A percentile compares a stretch with the other conserved stretches of the same genome.
These are phyloP conservation scores for Malbranchea zuffiana DNA, from an alignment of 2,329 filamentous ascomycete genomes.

Conservation along the genomic window DNA sequence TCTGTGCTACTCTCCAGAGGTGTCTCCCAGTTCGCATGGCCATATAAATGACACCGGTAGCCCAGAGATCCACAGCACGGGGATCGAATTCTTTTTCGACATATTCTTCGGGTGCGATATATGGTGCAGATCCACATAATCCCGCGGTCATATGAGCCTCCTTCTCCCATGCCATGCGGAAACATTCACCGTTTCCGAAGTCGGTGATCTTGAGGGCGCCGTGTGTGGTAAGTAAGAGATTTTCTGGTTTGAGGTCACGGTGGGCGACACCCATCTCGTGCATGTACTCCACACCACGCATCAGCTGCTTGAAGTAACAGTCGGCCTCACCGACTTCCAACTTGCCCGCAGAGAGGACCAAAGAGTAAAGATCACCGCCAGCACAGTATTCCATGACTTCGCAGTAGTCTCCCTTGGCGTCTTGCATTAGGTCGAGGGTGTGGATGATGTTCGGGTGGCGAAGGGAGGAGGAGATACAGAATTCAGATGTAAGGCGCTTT, in stretches of 20 bases:
- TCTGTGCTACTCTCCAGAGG: constrained; percentile 92
- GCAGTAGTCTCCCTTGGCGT: constrained; percentile 94
- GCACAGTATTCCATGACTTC: constrained; percentile 99
- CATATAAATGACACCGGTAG: constrained; percentile 98
- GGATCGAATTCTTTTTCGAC: constrained; percentile 92
- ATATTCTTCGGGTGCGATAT: constrained; percentile 96
- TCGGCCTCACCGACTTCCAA: constrained; percentile 83
- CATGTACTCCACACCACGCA: constrained; percentile 98
- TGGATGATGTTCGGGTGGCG: constrained; percentile 97
- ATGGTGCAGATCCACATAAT: constrained; percentile 89
- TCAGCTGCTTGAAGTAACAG: constrained; percentile 98
- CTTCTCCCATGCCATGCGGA: constrained; percentile 98
- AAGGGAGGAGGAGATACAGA: constrained; percentile 94
- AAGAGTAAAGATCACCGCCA: constrained; percentile 86
- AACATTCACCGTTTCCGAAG: constrained; percentile 97
- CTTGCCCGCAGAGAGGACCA: constrained; percentile 82
- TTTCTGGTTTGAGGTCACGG: constrained; percentile 92
- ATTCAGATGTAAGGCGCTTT: constrained; percentile 92
- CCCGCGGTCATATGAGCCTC: constrained; percentile 97
- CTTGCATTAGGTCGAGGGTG: constrained; percentile 87
- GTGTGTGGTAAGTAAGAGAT: constrained; percentile 82
- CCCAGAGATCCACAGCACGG: constrained; percentile 95
- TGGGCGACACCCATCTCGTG: constrained; percentile 99
- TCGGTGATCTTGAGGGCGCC: constrained; percentile 95
- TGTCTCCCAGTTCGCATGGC: constrained; percentile 95